Evolutionary conservation across 352 stramenopile species (phyloP), one percentile per base, ranked within the genome.

Genomic region (Chrysophaeum taylorii): DNA sequence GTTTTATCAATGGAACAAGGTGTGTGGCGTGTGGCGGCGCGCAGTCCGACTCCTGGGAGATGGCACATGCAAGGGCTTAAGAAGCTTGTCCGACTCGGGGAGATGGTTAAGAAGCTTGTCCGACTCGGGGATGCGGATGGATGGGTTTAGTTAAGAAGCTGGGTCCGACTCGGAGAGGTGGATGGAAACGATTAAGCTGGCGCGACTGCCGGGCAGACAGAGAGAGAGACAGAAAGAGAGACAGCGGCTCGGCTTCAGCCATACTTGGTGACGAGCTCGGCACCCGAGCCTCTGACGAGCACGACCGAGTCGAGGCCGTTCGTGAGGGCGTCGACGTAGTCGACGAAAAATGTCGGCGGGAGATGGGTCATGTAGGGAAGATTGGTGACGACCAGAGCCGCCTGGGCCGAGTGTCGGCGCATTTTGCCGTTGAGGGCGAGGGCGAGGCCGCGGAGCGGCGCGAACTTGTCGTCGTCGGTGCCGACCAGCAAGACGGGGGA

Each of bases 201-300:
- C n/a, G n/a, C n/a, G n/a, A n/a, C n/a, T n/a, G n/a, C n/a, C n/a
- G n/a, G n/a, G n/a, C n/a, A n/a, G n/a, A n/a, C n/a, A n/a, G n/a
- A n/a, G n/a, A n/a, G n/a, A n/a, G n/a, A n/a, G n/a, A n/a, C n/a
- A n/a, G 41, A 68, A n/a, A 61, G 27, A 16, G 27, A 50, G n/a
- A 50, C 9, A 23, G 37, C 45, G 25, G 16, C 29, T 61, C 36
- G 27, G 12, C 15, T 21, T 57, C 75, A 83, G 70, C 73, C 76
- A 74, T 81, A 81, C 2, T 71, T 72, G 37, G 78, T 83, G 37
- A 83, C 78, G 14, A 83, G 76, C 69, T 83, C 78, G 33, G 70
- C 64, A n/a, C 78, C 78, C 31, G 76, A 78, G 52, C 78, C 78
- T 70, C 78, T 39, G 31, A 83, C 76, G 14, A 83, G 42, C 66